Evolutionary conservation across 2,329 filamentous ascomycete species (phyloP).

Genomic region (Apiospora hydei): DNA sequence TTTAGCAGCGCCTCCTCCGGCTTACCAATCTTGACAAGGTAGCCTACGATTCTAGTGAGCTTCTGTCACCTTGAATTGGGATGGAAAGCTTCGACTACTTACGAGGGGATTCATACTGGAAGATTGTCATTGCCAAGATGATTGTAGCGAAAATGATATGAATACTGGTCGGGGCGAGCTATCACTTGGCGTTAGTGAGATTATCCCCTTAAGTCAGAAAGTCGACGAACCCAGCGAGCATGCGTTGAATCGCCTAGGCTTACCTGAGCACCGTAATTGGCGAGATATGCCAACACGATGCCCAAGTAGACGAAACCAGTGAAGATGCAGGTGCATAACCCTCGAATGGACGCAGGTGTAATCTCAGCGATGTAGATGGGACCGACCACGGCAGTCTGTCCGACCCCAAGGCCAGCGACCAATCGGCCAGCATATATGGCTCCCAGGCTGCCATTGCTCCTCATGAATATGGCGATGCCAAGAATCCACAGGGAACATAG

Average conservation of each 20-base stretch:
- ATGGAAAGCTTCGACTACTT: neutral
- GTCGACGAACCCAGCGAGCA: conserved; percentile 53
- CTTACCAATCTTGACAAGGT: conserved; percentile 70
- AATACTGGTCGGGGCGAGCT: conserved; percentile 75
- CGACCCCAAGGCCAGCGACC: conserved; percentile 71
- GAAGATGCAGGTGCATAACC: conserved; percentile 77
- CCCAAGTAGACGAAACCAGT: conserved; percentile 77
- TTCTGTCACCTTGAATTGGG: neutral
- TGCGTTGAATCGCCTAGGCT: conserved; percentile 55
- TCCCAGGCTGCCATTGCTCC: conserved; percentile 58
- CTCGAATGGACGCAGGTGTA: conserved; percentile 71
- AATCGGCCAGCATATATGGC: conserved; percentile 71
- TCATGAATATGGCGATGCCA: conserved; percentile 66
- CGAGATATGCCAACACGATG: conserved; percentile 81
- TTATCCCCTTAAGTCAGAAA: neutral
- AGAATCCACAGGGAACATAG: conserved; percentile 65
- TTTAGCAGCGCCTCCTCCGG: conserved; percentile 63
- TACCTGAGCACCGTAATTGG: conserved; percentile 67
- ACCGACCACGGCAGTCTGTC: conserved; percentile 71
- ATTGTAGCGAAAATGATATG: conserved; percentile 80
- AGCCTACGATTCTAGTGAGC: conserved; percentile 40
- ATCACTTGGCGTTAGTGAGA: conserved; percentile 38
- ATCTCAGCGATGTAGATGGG: conserved; percentile 79
- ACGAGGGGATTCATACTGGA: conserved; percentile 74
- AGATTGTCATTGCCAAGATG: conserved; percentile 73